phyloP scores from a whole-genome alignment of 1,284 basidiomycete genomes.

The Tilletia caries region DNA sequence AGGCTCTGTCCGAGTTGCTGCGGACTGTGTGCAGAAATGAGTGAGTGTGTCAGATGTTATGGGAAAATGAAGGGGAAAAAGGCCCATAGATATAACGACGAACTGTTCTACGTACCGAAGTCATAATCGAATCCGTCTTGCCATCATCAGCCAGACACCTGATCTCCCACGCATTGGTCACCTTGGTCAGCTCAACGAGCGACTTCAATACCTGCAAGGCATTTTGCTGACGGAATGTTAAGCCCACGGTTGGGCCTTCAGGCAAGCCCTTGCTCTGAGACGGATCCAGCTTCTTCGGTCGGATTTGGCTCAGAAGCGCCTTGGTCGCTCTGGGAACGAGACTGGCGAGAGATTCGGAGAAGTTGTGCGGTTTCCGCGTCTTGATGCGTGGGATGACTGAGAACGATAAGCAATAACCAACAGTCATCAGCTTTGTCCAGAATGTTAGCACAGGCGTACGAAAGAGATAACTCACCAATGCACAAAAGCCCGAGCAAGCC shows the following conservation, averaged over 20 bases:
- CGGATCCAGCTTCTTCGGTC: conserved; percentile 1
- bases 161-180: conserved; percentile 12
- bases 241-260: conserved; percentile 12
- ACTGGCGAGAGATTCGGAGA: conserved; percentile 30
- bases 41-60: background rate
- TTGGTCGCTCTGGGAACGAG: conserved; percentile 21
- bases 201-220: conserved; percentile 23
- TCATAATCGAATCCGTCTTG: conserved; percentile 5
- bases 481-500: conserved; percentile 8
- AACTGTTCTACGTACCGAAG: background rate
- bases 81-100: background rate
- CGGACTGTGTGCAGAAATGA: background rate
- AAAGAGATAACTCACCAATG: conserved; percentile 10
- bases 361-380: conserved; percentile 39
- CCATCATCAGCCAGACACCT: conserved; percentile 5
- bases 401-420: background rate
- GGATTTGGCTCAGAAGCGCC: background rate
- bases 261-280: background rate
- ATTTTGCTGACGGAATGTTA: conserved; percentile 22
- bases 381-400: conserved; percentile 35
- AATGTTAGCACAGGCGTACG: conserved; percentile 21
- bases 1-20: background rate
- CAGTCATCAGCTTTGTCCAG: conserved; percentile 15
- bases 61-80: too few species aligned
- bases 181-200: conserved; percentile 8